These are phyloP conservation scores for Colletotrichum navitas DNA, from an alignment of 2,329 filamentous ascomycete genomes.

Conservation along the genomic window DNA sequence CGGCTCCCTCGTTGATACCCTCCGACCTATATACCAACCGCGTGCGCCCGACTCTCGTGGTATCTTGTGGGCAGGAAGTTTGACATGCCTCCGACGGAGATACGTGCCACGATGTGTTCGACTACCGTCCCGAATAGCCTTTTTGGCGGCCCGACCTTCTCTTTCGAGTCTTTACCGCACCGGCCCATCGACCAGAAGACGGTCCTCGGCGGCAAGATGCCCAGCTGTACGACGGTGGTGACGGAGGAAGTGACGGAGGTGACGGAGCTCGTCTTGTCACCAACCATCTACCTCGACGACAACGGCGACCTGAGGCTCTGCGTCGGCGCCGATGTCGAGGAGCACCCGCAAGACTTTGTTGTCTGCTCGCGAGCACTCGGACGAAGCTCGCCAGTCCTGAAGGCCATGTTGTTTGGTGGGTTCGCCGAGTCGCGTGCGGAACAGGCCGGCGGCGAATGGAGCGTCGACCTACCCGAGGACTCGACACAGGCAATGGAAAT, in stretches of 20 bases:
- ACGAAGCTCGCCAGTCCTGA: conserved; percentile 45
- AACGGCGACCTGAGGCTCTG: conserved; percentile 29
- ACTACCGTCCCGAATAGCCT: conserved; percentile 10
- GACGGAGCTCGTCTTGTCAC: conserved; percentile 22
- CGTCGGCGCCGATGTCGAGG: conserved; percentile 28
- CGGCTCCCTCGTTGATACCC: neutral
- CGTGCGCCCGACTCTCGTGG: neutral
- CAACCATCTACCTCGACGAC: conserved; percentile 32
- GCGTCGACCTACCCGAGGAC: conserved; percentile 49
- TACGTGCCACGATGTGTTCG: conserved; percentile 10
- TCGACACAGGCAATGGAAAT: conserved; percentile 47
- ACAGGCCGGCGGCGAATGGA: conserved; percentile 42
- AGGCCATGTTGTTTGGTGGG: conserved; percentile 45
- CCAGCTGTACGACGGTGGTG: conserved; percentile 25
- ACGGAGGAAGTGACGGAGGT: conserved; percentile 30
- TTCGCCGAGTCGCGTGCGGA: conserved; percentile 45
- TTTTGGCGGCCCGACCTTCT: conserved; percentile 13
- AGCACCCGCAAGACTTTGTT: conserved; percentile 40
- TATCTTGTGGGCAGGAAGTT: conserved; percentile 22
- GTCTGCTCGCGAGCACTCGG: conserved; percentile 46
- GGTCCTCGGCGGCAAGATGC: conserved; percentile 12
- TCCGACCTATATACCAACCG: conserved; percentile 21
- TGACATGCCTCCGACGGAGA: conserved; percentile 23
- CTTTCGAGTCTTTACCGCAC: conserved; percentile 3
- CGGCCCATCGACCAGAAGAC: neutral